These are phyloP conservation scores for Xylaria sp. DNA, from an alignment of 2,329 filamentous ascomycete genomes.

Conservation along the genomic window DNA sequence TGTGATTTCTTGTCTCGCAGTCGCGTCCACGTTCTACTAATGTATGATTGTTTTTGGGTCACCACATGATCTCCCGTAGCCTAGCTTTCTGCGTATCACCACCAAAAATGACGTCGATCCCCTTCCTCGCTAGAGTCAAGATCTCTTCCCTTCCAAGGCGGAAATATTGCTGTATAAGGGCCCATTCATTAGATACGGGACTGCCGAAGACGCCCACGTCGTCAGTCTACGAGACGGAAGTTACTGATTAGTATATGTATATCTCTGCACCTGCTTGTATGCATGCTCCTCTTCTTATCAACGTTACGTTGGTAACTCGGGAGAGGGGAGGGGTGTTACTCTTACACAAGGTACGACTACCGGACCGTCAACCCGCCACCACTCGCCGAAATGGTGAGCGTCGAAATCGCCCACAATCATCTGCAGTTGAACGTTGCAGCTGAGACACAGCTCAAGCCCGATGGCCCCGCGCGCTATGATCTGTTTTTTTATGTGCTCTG, in stretches of 20 bases:
- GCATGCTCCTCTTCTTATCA: neutral
- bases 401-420: slow-evolving; percentile 74
- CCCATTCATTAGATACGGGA: slow-evolving; percentile 79
- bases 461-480: slow-evolving; percentile 62
- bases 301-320: neutral
- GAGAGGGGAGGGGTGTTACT: neutral
- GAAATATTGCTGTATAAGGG: slow-evolving; percentile 78
- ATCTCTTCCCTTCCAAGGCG: slow-evolving; percentile 60
- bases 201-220: slow-evolving; percentile 86
- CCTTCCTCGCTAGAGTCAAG: slow-evolving; percentile 67
- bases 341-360: slow-evolving; percentile 76
- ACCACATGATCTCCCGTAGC: slow-evolving; percentile 64
- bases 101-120: slow-evolving; percentile 74
- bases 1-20: neutral
- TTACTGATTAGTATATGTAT: slow-evolving; percentile 7
- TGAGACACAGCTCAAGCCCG: slow-evolving; percentile 80
- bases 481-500: slow-evolving; percentile 66
- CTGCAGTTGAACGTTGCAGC: slow-evolving; percentile 81
- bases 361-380: slow-evolving; percentile 68
- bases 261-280: neutral
- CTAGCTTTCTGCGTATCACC: slow-evolving; percentile 69
- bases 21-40: neutral
- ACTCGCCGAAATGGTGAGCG: slow-evolving; percentile 82
- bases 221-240: slow-evolving; percentile 70
- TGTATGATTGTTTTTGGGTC: neutral